These are phyloP conservation scores for Penicillium roqueforti DNA, from an alignment of 495 filamentous ascomycete species.

Conservation along the genomic window DNA sequence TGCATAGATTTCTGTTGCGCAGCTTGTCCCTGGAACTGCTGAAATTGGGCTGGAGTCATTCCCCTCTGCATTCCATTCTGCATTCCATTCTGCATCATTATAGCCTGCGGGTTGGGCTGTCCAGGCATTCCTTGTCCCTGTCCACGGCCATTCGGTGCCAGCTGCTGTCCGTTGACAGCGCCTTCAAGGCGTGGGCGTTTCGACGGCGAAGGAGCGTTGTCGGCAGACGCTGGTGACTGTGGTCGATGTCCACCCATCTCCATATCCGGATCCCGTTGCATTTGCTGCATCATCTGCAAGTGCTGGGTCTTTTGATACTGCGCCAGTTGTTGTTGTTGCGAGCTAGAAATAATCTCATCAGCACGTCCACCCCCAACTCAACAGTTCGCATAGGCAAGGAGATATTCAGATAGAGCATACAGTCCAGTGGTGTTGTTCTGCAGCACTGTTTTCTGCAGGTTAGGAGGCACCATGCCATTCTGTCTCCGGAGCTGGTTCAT, in stretches of 20 bases:
- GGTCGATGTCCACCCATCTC: constrained; percentile 80
- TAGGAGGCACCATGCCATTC: constrained; percentile 42
- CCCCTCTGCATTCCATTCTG: constrained; percentile 69
- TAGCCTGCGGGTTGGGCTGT: constrained; percentile 60
- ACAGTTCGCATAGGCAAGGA: constrained; percentile 1
- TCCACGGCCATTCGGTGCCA: constrained; percentile 75
- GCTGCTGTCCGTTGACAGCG: constrained; percentile 67
- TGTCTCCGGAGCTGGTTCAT: constrained; percentile 49
- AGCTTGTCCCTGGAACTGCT: constrained; percentile 61
- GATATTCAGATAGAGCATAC: constrained; percentile 28
- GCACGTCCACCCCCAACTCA: constrained; percentile 10
- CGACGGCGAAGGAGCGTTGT: constrained; percentile 87
- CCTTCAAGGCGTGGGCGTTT: constrained; percentile 87
- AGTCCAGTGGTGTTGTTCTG: constrained; percentile 58
- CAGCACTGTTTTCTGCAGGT: constrained; percentile 69
- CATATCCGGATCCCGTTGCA: constrained; percentile 83
- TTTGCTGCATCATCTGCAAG: constrained; percentile 62
- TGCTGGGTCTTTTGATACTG: constrained; percentile 66
- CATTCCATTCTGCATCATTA: constrained; percentile 75
- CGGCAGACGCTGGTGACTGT: constrained; percentile 73
- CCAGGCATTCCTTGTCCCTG: constrained; percentile 67
- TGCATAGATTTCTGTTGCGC: constrained; percentile 77
- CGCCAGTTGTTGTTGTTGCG: constrained; percentile 47
- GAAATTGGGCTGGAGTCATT: constrained; percentile 73
- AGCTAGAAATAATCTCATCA: constrained; percentile 23